Evolutionary conservation across 2,329 filamentous ascomycete species (phyloP).

Genomic region (Neofusicoccum cordaticola): DNA sequence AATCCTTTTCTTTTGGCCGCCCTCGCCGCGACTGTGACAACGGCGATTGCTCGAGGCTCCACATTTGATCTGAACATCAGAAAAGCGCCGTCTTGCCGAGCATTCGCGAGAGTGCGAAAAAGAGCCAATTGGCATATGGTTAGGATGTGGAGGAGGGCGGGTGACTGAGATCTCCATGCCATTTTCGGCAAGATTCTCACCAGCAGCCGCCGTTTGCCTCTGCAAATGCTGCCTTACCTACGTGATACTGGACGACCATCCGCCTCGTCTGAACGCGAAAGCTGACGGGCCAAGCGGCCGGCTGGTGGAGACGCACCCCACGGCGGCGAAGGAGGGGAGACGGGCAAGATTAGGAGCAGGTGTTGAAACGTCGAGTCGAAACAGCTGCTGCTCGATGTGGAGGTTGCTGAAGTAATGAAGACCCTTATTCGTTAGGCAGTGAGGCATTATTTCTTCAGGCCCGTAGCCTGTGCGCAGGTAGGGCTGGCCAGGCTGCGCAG

Average conservation of each 20-base stretch:
- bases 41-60: background rate
- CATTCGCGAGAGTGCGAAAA: background rate
- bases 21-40: background rate
- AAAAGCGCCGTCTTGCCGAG: slow-evolving; percentile 7
- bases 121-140: background rate
- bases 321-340: background rate
- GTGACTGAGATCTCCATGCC: background rate
- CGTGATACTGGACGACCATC: background rate
- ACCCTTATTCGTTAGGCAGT: background rate
- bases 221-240: background rate
- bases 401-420: background rate
- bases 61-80: background rate
- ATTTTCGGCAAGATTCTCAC: background rate
- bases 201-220: background rate
- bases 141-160: background rate
- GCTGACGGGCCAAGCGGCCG: background rate
- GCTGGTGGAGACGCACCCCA: background rate
- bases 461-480: background rate
- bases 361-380: background rate
- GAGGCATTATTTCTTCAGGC: background rate
- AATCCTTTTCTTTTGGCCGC: background rate
- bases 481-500: background rate
- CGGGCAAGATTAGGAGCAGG: background rate
- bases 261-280: background rate
- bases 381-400: background rate